Percentiles rank a stretch among this genome's conserved stretches.
Conservation (phyloP, 305 asterid species). For the Rubia peregrina region DNA sequence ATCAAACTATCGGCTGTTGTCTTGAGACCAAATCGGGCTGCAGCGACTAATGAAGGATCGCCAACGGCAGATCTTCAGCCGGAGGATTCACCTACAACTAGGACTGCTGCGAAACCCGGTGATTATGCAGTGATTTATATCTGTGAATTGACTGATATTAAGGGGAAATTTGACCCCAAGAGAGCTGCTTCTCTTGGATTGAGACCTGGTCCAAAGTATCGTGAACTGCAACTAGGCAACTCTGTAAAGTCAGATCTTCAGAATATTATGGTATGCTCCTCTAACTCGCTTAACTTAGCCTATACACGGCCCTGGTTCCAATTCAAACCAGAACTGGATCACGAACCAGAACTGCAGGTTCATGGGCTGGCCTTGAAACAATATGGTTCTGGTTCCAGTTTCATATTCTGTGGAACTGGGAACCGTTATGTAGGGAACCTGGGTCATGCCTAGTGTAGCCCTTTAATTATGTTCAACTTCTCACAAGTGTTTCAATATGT, state of each 20-base stretch:
- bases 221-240: conserved; percentile 64
- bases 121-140: conserved; percentile 38
- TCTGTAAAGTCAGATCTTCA: conserved; percentile 68
- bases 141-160: conserved; percentile 80
- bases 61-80: conserved; percentile 1
- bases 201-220: conserved; percentile 72
- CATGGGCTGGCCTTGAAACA: too few relatives aligned
- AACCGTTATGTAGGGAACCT: too few relatives aligned
- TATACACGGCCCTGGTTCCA: not conserved
- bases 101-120: conserved; percentile 25
- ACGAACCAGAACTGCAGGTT: too few relatives aligned
- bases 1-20: conserved; percentile 78
- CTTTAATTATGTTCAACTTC: conserved; percentile 9
- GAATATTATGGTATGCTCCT: conserved; percentile 29
- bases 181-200: conserved; percentile 78
- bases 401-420: too few relatives aligned
- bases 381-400: too few relatives aligned
- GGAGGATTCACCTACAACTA: conserved; percentile 13
- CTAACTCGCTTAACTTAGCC: not conserved
- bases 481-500: conserved; percentile 11
- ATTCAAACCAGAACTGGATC: not conserved
- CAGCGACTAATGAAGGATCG: conserved; percentile 21
- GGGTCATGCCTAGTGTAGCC: not conserved
- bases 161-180: conserved; percentile 70
- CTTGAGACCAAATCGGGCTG: conserved; percentile 43